Evolutionary conservation across 1,284 basidiomycete genomes (phyloP), one percentile per base, ranked within the genome.

Genomic region (Rhodofomes roseus): DNA sequence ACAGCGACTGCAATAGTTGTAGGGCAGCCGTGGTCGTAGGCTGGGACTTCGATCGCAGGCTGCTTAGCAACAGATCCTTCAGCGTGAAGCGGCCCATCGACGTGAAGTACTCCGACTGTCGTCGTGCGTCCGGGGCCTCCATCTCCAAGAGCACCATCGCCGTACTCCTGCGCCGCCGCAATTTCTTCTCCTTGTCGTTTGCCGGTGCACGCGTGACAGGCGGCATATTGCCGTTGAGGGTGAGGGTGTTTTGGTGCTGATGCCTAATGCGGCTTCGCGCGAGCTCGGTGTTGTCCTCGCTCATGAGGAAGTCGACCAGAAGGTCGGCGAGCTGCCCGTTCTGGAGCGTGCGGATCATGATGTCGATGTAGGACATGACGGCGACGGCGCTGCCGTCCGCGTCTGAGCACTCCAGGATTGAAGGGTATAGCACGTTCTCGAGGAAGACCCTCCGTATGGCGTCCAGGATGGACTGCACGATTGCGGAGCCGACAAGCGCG

Each of bases 281-380:
- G 16, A 84, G 71, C 36, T 88, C 87, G 46, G 61, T 66, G 58
- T 89, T 89, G 66, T 93, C 90, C 68, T 95, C 93, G 68, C 83
- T 93, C 68, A 91, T 82, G 36, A 95, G 81, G 73, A 93, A 95
- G 54, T 85, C 79, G 52, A 95, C 80, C 14, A 95, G 75, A n/a
- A 89, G 75, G 61, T 88, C 84, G 3, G 82, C 82, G 39, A 95
- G 79, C 55, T 81, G 82, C 23, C 90, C 89, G 44, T 87, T 80
- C 57, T 86, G 83, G 16, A 96, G 80, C 0, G 89, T 91, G 53
- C 87, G 82, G 56, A 96, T 82, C 77, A 95, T 89, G 68, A 92
- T 84, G 62, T 98, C 93, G 62, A 98, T 88, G 69, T 99, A 98
- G n/a, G 91, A 94, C 83, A 98, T 89, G 55, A 98, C 95, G 1